These are phyloP conservation scores for Eremomyces bilateralis DNA, from an alignment of 495 filamentous ascomycete genomes.

Conservation along the genomic window DNA sequence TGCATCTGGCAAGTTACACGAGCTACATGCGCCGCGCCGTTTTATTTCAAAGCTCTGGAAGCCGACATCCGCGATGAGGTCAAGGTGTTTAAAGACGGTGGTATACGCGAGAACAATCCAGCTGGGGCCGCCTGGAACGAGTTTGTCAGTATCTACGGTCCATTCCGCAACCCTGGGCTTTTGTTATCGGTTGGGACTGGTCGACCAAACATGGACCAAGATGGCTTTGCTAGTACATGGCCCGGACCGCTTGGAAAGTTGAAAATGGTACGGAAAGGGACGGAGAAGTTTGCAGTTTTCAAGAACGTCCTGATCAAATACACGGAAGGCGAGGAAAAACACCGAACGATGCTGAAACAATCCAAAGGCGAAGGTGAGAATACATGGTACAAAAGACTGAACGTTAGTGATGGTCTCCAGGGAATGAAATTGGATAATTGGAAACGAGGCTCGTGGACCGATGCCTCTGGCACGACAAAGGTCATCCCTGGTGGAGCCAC, in stretches of 20 bases:
- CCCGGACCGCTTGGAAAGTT: slow-evolving; percentile 17
- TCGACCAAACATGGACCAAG: slow-evolving; percentile 15
- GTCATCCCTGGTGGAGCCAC: slow-evolving; percentile 12
- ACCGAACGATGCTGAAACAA: slow-evolving; percentile 17
- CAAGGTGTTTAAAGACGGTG: slow-evolving; percentile 22
- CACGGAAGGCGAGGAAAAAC: slow-evolving; percentile 22
- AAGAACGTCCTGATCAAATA: slow-evolving; percentile 24
- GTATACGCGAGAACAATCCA: slow-evolving; percentile 24
- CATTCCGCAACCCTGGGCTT: slow-evolving; percentile 15
- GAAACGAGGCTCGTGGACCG: slow-evolving; percentile 13
- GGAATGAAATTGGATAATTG: slow-evolving; percentile 20
- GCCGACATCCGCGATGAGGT: slow-evolving; percentile 14
- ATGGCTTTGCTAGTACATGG: slow-evolving; percentile 21
- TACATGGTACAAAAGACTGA: slow-evolving; percentile 22
- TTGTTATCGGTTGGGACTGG: slow-evolving; percentile 21
- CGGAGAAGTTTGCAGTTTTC: slow-evolving; percentile 23
- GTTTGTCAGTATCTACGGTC: slow-evolving; percentile 17
- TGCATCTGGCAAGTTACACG: slow-evolving; percentile 30
- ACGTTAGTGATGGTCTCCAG: slow-evolving; percentile 18
- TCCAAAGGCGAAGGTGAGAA: slow-evolving; percentile 17
- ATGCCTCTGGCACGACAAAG: slow-evolving; percentile 10
- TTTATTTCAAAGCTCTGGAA: slow-evolving; percentile 26
- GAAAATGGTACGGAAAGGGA: slow-evolving; percentile 15
- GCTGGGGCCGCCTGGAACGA: slow-evolving; percentile 19
- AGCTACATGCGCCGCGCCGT: slow-evolving; percentile 29